Conservation (phyloP, 2,329 filamentous ascomycete genomes). For the Aciculosporium take region DNA sequence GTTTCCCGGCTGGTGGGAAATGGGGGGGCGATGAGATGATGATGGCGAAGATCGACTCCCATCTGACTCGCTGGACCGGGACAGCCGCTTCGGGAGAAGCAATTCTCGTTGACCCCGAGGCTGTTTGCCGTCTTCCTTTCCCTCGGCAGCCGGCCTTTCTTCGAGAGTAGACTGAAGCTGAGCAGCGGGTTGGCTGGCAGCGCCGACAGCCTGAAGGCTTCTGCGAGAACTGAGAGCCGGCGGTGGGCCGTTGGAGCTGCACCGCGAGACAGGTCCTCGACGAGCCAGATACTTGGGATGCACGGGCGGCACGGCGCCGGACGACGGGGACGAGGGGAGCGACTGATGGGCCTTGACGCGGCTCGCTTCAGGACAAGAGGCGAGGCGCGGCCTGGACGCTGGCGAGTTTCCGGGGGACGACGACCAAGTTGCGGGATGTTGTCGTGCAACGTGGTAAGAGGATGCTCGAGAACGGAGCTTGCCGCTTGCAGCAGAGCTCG, state of each 20-base stretch:
- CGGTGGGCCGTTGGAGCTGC: conserved; percentile 21
- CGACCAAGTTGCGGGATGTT: conserved; percentile 2
- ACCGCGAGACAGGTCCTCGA: conserved; percentile 25
- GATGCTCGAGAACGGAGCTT: conserved; percentile 7
- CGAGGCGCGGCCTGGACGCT: conserved; percentile 6
- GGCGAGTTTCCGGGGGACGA: conserved; percentile 3
- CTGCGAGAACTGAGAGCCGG: conserved; percentile 19
- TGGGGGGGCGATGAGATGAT: conserved; percentile 28
- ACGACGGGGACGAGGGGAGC: conserved; percentile 9
- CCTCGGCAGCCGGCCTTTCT: conserved; percentile 11
- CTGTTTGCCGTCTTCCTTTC: conserved; percentile 14
- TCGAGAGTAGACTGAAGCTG: conserved; percentile 11
- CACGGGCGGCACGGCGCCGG: conserved; percentile 13
- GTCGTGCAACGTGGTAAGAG: conserved; percentile 3
- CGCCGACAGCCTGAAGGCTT: conserved; percentile 18
- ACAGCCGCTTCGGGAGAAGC: conserved; percentile 29
- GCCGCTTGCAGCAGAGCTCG: conserved; percentile 5
- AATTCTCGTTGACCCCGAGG: conserved; percentile 35
- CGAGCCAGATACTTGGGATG: conserved; percentile 20
- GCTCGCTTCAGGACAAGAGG: conserved; percentile 11
- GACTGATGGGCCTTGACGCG: conserved; percentile 10
- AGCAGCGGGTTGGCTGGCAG: neutral
- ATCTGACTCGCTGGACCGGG: conserved; percentile 27
- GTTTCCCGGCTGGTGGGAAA: conserved; percentile 33
- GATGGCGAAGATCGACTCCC: conserved; percentile 29